Percentiles rank a stretch among this genome's conserved stretches.
phyloP scores from a whole-genome alignment of 441 rosid species.

The Bocquillonia castaneifolia region DNA sequence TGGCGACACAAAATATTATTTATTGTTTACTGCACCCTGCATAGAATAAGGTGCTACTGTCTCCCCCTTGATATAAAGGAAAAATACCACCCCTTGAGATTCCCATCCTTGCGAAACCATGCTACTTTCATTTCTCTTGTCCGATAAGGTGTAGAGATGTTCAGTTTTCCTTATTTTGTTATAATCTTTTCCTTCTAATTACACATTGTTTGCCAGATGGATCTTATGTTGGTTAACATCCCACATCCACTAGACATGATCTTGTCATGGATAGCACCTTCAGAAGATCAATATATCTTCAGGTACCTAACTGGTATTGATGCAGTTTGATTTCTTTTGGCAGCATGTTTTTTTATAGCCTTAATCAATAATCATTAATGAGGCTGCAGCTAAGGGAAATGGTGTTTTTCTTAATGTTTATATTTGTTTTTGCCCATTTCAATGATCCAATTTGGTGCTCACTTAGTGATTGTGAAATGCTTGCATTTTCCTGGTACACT shows the following conservation, averaged over 20 bases:
- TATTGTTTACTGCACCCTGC: neutral
- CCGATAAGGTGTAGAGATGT: neutral
- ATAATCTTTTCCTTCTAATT: neutral
- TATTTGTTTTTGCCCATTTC: neutral
- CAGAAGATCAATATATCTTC: slow-evolving; percentile 72
- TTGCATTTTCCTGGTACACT: neutral
- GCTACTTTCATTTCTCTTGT: neutral
- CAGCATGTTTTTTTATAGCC: neutral
- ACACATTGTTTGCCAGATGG: slow-evolving; percentile 58
- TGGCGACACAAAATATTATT: slow-evolving; percentile 6
- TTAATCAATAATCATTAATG: neutral
- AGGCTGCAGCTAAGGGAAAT: neutral
- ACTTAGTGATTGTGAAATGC: slow-evolving; percentile 64
- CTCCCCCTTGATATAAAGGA: neutral
- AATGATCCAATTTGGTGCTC: slow-evolving; percentile 97
- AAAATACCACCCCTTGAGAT: neutral
- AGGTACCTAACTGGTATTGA: slow-evolving; percentile 42
- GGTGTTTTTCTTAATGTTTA: neutral
- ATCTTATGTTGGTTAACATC: slow-evolving; percentile 88
- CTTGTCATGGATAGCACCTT: slow-evolving; percentile 97
- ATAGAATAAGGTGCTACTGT: neutral
- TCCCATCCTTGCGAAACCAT: neutral
- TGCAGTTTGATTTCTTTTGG: slow-evolving; percentile 6
- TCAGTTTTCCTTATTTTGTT: neutral
- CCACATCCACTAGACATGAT: slow-evolving; percentile 82